phyloP scores from a whole-genome alignment of 2,329 filamentous ascomycete species.

The Delphinella strobiligena region DNA sequence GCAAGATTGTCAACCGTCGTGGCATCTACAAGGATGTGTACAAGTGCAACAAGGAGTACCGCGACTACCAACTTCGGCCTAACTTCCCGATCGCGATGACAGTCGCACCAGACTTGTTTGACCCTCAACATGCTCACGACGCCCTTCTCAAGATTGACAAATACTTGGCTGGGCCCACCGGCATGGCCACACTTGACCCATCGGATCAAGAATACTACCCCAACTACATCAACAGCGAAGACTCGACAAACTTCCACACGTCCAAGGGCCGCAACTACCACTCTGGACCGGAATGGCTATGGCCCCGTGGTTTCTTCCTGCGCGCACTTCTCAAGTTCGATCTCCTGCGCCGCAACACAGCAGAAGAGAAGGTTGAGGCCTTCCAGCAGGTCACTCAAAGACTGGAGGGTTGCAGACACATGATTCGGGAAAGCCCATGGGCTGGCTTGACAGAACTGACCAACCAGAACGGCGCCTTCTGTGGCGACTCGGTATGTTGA shows the following conservation, averaged over 20 bases:
- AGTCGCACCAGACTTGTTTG: slow-evolving; percentile 80
- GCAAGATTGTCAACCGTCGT: slow-evolving; percentile 68
- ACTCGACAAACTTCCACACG: slow-evolving; percentile 81
- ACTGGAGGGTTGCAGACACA: slow-evolving; percentile 71
- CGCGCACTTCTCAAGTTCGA: slow-evolving; percentile 87
- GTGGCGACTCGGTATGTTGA: slow-evolving; percentile 68
- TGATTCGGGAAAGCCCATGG: slow-evolving; percentile 72
- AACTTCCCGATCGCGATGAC: slow-evolving; percentile 97
- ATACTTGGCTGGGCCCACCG: slow-evolving; percentile 70
- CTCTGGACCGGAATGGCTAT: slow-evolving; percentile 95
- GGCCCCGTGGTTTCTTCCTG: slow-evolving; percentile 93
- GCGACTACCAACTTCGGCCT: slow-evolving; percentile 89
- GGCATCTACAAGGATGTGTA: slow-evolving; percentile 99
- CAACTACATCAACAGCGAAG: slow-evolving; percentile 90
- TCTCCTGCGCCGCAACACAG: slow-evolving; percentile 55
- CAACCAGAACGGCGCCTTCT: slow-evolving; percentile 74
- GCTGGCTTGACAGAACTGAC: slow-evolving; percentile 87
- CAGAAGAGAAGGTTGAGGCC: slow-evolving; percentile 65
- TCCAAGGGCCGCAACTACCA: slow-evolving; percentile 96
- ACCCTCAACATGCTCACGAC: slow-evolving; percentile 61
- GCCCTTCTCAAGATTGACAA: slow-evolving; percentile 72
- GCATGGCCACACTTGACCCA: slow-evolving; percentile 93
- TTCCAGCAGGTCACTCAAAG: slow-evolving; percentile 90
- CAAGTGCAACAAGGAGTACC: slow-evolving; percentile 84
- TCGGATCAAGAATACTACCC: slow-evolving; percentile 85